Base-by-base conservation (phyloP, 306 rosid genomes). In the Quercus glauca region DNA sequence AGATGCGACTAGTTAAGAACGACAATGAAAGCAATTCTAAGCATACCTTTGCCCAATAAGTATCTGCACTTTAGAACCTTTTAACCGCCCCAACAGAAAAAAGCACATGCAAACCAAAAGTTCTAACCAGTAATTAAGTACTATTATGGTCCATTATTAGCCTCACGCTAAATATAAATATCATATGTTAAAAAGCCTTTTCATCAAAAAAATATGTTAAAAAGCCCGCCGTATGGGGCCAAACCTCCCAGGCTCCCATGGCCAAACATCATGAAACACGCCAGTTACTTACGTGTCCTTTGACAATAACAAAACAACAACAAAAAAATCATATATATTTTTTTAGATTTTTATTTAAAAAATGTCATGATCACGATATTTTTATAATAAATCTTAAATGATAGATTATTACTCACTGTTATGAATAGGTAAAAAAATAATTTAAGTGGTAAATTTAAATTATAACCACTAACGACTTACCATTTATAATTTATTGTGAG, bases 331-430 rank as follows among this genome's bases (percentile, higher is more conserved):
- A 49, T 49, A 3, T 59, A 8, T 21, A 2, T n/a, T 6, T 41
- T 37, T 41, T 7, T 2, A 41, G 0, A 0, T 8, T 41, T 2
- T 41, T 8, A 41, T 41, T 7, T 41, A 8, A 41, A 8, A 35
- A 9, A 8, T 8, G 3, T 2, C 0, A 41, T 41, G 45, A 2
- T 0, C 0, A 7, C 2, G 1, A 41, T 1, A 41, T 41, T 8
- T 41, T 41, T 0, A 41, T 41, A 8, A 41, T 41, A 41, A 41
- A 37, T 37, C 0, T 7, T 7, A 7, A 7, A 1, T 37, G 2
- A 1, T 35, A 35, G 0, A 0, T 35, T 1, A 35, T 35, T 6
- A 35, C 2, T 35, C 2, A 35, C 0, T 35, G 0, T 35, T 35
- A 35, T 1, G 37, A 0, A 0, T 35, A 0, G 0, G 1, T 35